Conservation (phyloP, 2,329 filamentous ascomycete species). For the Sphaerostilbella broomeana region DNA sequence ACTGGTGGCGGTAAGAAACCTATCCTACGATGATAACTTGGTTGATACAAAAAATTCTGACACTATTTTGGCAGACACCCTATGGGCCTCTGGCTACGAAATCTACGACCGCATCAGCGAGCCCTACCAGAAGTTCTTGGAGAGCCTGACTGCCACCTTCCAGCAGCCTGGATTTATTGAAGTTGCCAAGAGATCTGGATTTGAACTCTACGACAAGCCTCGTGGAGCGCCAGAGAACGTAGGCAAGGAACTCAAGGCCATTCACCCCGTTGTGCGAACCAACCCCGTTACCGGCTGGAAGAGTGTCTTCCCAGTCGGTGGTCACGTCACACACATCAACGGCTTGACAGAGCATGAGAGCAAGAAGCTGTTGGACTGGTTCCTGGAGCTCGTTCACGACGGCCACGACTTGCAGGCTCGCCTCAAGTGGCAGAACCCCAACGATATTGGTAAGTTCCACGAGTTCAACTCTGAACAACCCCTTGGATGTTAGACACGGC, state of each 20-base stretch:
- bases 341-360: slow-evolving; percentile 42
- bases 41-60: neutral
- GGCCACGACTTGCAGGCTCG: slow-evolving; percentile 52
- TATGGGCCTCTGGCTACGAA: slow-evolving; percentile 63
- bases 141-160: slow-evolving; percentile 50
- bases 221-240: slow-evolving; percentile 47
- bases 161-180: slow-evolving; percentile 44
- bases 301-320: slow-evolving; percentile 45
- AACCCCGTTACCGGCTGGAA: slow-evolving; percentile 56
- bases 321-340: slow-evolving; percentile 45
- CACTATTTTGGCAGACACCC: slow-evolving; percentile 47
- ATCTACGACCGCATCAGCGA: slow-evolving; percentile 57
- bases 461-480: no score
- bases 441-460: slow-evolving; percentile 34
- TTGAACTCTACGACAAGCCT: slow-evolving; percentile 37
- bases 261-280: slow-evolving; percentile 50
- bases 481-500: no score
- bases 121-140: slow-evolving; percentile 51
- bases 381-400: slow-evolving; percentile 43
- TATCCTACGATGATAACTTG: neutral
- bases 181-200: slow-evolving; percentile 37
- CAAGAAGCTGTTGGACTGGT: slow-evolving; percentile 43
- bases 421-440: slow-evolving; percentile 35
- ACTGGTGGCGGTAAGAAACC: slow-evolving; percentile 45
- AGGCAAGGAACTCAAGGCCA: slow-evolving; percentile 39